Percentiles rank a stretch among this genome's conserved stretches.
Evolutionary conservation across 352 stramenopile species (phyloP).

Genomic region (Phytophthora capsici): DNA sequence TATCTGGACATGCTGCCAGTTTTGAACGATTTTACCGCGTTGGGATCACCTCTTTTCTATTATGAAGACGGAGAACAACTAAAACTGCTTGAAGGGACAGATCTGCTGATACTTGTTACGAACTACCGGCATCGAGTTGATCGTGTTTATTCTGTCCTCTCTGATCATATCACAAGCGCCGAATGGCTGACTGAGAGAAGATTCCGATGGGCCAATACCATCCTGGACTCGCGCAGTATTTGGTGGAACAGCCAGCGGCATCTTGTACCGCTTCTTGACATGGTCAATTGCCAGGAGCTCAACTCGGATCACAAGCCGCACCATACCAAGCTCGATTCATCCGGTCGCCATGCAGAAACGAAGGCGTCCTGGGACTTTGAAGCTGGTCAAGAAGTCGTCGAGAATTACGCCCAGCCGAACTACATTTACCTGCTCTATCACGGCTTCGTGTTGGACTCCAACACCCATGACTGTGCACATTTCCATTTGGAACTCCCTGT

Average conservation of each 20-base stretch:
- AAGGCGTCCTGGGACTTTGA: conserved; percentile 70
- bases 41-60: conserved; percentile 64
- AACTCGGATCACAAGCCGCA: conserved; percentile 56
- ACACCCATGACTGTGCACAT: conserved; percentile 88
- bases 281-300: conserved; percentile 91
- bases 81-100: conserved; percentile 47
- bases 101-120: conserved; percentile 44
- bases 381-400: conserved; percentile 81
- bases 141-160: conserved; percentile 16
- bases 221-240: conserved; percentile 93
- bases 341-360: conserved; percentile 64
- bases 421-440: conserved; percentile 94
- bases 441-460: conserved; percentile 85
- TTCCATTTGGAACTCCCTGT: conserved; percentile 50
- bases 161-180: conserved; percentile 5
- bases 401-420: conserved; percentile 95
- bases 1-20: conserved; percentile 88
- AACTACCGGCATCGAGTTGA: conserved; percentile 46
- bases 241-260: conserved; percentile 92
- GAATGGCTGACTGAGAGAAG: conserved; percentile 61
- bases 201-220: conserved; percentile 85
- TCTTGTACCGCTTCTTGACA: conserved; percentile 94
- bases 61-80: conserved; percentile 55
- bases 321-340: conserved; percentile 44
- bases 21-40: conserved; percentile 14